Evolutionary conservation across 2,329 filamentous ascomycete species (phyloP).

Genomic region (Alternaria sp.): DNA sequence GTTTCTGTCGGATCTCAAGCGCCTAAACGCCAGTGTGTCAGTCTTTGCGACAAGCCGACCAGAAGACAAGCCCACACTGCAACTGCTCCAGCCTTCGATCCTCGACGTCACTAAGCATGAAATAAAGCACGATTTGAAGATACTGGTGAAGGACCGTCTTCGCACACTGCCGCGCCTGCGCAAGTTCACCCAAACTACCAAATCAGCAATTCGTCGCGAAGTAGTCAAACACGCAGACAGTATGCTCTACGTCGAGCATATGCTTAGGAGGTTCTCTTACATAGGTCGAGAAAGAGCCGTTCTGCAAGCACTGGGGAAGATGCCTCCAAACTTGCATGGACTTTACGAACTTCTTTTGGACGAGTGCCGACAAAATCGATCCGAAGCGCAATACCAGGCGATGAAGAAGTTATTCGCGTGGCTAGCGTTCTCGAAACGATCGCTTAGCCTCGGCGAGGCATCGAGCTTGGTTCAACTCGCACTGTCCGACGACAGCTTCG

Average conservation of each 20-base stretch:
- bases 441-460: constrained; percentile 24
- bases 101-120: not conserved
- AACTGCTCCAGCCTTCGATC: not conserved
- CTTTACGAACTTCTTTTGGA: constrained; percentile 22
- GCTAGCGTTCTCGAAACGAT: constrained; percentile 28
- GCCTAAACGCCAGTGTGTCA: not conserved
- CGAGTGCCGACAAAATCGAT: constrained; percentile 22
- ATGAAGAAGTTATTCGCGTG: constrained; percentile 29
- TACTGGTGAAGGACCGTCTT: not conserved
- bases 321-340: constrained; percentile 18
- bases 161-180: not conserved
- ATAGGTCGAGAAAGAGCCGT: constrained; percentile 45
- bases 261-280: constrained; percentile 37
- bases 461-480: constrained; percentile 17
- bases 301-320: constrained; percentile 34
- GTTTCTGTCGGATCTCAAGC: not conserved
- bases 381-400: constrained; percentile 21
- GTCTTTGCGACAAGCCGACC: not conserved
- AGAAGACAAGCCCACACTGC: not conserved
- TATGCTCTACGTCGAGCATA: constrained; percentile 49
- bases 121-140: not conserved
- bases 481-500: constrained; percentile 14
- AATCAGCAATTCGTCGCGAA: constrained; percentile 38
- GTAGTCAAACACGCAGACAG: constrained; percentile 41
- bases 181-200: constrained; percentile 33